phyloP scores from a whole-genome alignment of 176 grass and related monocot genomes.

The Carex myosuroides region DNA sequence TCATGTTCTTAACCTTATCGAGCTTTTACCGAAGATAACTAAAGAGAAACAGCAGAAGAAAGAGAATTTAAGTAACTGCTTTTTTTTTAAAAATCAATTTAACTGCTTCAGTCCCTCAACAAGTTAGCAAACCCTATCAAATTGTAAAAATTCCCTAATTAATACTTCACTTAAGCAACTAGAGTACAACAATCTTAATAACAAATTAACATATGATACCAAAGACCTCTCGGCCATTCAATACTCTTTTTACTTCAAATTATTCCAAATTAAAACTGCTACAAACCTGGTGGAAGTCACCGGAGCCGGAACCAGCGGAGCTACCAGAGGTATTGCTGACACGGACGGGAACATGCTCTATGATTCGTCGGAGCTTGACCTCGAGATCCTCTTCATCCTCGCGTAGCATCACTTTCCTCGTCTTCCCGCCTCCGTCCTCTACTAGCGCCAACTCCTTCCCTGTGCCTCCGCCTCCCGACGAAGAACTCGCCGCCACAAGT shows the following conservation, averaged over 20 bases:
- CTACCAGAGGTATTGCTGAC: constrained; percentile 91
- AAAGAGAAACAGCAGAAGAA: neutral
- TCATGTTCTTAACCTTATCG: neutral
- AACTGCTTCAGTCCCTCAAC: neutral
- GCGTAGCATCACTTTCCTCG: constrained; percentile 58
- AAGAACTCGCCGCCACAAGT: constrained; percentile 31
- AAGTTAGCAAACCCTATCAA: neutral
- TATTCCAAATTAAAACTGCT: neutral
- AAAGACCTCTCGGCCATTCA: neutral
- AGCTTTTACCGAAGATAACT: neutral
- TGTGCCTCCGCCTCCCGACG: constrained; percentile 19
- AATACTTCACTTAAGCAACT: neutral
- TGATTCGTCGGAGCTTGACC: constrained; percentile 90
- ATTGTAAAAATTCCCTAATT: neutral
- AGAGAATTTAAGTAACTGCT: neutral
- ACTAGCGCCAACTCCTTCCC: constrained; percentile 42
- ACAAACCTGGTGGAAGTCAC: constrained; percentile 89
- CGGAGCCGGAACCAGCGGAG: constrained; percentile 85
- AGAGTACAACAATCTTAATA: neutral
- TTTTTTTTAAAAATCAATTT: too few relatives aligned
- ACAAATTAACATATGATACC: neutral
- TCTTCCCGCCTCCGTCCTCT: constrained; percentile 26
- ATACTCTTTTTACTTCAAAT: neutral
- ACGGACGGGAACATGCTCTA: constrained; percentile 74
- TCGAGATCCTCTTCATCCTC: constrained; percentile 91